Base-by-base conservation (phyloP, 2,329 filamentous ascomycete genomes). In the Fusarium sp. region DNA sequence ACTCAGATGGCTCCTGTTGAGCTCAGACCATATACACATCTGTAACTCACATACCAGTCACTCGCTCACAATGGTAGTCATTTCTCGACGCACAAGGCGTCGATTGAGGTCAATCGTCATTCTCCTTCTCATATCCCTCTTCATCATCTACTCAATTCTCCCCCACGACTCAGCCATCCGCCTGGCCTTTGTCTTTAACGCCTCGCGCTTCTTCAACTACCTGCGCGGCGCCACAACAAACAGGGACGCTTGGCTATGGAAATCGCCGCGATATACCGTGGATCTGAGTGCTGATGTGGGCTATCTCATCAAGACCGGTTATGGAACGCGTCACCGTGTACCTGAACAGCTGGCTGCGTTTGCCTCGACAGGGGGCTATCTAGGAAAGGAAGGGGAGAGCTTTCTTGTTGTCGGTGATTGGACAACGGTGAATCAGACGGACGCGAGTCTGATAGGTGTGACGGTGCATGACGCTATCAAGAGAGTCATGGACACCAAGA, bases 301-400 rank as follows among this genome's bases (percentile, higher is more conserved):
- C 29, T 76, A 83, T 61, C 77, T 86, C 45, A 73, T 86, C 63
- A 86, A 86, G 73, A 85, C 83, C 5, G 83, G 83, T 28, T 85
- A 83, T 68, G 83, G 83, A 50, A 85, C 83, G 15, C 78, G 78
- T 42, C 72, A 79, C 45, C 79, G 83, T 12, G 74, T 85, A 26
- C 72, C 77, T 5, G 76, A 79, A 10, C 79, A 82, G 70, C 71
- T 85, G 10, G 74, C 77, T 38, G 82, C 83, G 0, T 74, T 84
- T 39, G 53, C 60, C 15, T 58, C 59, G 10, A 68, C 68, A 13
- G 74, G 72, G n/a, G 69, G 62, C 7, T 76, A 77, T 40, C 58
- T 80, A 52, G 70, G 70, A 38, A 56, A 75, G 10, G 74, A 79
- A 49, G 76, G 77, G n/a, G 70, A 73, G 58, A 76, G 79, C 25